Evolutionary conservation across 371 early-diverging fungal genomes (phyloP).

Genomic region (Modicella reniformis): DNA sequence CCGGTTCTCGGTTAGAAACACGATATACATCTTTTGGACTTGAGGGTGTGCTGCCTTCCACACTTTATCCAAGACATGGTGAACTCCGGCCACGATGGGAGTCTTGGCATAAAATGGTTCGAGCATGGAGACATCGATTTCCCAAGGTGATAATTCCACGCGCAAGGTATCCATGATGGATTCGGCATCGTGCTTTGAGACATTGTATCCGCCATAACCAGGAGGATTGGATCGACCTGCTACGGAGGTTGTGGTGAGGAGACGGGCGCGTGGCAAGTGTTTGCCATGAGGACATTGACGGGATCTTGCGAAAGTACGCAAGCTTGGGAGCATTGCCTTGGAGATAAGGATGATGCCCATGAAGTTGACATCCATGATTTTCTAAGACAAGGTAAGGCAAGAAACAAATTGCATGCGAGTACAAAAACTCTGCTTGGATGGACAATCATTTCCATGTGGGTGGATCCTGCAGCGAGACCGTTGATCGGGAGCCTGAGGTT

Average conservation of each 20-base stretch:
- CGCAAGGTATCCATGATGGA: constrained; percentile 56
- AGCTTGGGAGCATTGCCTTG: constrained; percentile 53
- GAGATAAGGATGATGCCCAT: constrained; percentile 56
- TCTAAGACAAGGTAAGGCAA: constrained; percentile 15
- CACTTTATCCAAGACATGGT: constrained; percentile 28
- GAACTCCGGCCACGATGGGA: constrained; percentile 30
- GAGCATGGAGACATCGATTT: constrained; percentile 56
- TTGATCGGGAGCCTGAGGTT: background rate
- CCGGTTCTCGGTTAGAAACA: no score
- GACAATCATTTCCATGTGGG: background rate
- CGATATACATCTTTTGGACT: constrained; percentile 50
- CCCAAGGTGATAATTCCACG: constrained; percentile 57
- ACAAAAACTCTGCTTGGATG: background rate
- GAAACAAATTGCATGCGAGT: background rate
- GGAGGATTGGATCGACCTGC: constrained; percentile 55
- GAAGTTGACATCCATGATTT: constrained; percentile 58
- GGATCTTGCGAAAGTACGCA: constrained; percentile 50
- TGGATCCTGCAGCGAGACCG: background rate
- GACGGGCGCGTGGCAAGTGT: constrained; percentile 48
- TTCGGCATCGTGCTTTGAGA: constrained; percentile 58
- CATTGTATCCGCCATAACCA: constrained; percentile 53
- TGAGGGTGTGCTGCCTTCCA: constrained; percentile 40
- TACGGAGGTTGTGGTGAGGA: constrained; percentile 55
- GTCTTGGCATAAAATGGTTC: constrained; percentile 54
- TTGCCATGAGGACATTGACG: constrained; percentile 44